Base-by-base conservation (phyloP, 2,329 filamentous ascomycete genomes). In the Curvularia eragrostidis region DNA sequence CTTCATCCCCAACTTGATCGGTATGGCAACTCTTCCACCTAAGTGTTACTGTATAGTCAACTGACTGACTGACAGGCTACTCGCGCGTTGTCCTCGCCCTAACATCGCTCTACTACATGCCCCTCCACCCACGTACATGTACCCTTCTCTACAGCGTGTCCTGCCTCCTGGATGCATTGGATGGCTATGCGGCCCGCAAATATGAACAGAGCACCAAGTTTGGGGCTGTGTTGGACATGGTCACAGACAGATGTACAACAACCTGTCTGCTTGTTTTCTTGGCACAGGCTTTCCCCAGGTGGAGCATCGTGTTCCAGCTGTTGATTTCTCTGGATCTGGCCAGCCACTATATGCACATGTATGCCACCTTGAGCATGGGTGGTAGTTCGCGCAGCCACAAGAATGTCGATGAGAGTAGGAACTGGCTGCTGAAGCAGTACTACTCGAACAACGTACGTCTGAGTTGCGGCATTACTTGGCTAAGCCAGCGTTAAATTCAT, bases 331-430 rank as follows among this genome's bases (percentile, higher is more conserved):
- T 99, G 70, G 95, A 99, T 78, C 85, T 99, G 64, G 91, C 95
- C 26, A 97, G 93, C 76, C 95, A 99, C 79, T 99, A 98, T 77
- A 94, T 98, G 83, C 95, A 99, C 81, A 99, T 99, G 95, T 98
- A 96, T 76, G 91, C 93, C 12, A 97, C 93, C 0, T 82, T 97
- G 71, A 89, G 89, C 64, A 95, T 97, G 87, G 92, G 90, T 52
- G 92, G 91, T 52, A 84, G 87, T 52, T 86, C 88, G 18, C 82
- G 86, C 68, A 91, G 93, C 81, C 95, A 99, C 82, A 99, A 99
- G 87, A 93, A 91, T 69, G 89, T 99, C 51, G 92, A 96, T 75
- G 89, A 90, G 78, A 91, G 86, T 75, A 84, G 93, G 76, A 97
- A 91, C 82, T 91, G 89, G 87, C 83, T 98, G 58, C 81, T 99